Percentiles rank a stretch among this genome's conserved stretches.
Evolutionary conservation across 306 rosid genomes (phyloP).

Genomic region (Medicago lupulina): DNA sequence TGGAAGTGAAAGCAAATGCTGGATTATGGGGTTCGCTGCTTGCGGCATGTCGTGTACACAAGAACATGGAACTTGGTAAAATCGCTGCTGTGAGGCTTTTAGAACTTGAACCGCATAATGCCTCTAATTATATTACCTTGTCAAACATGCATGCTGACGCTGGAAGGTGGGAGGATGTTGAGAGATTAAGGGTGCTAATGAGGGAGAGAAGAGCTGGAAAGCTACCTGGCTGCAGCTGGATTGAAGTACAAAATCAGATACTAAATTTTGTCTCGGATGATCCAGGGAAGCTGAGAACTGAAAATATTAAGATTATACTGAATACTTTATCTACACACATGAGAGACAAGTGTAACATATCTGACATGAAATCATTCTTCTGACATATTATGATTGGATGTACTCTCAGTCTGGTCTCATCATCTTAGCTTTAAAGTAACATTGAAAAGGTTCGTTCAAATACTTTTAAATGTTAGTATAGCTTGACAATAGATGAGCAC

Average conservation of each 20-base stretch:
- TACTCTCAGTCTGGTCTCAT: constrained; percentile 4
- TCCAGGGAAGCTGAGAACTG: constrained; percentile 51
- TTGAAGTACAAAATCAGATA: constrained; percentile 64
- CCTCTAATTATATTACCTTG: constrained; percentile 76
- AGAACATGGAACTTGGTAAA: constrained; percentile 61
- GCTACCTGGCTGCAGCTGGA: constrained; percentile 86
- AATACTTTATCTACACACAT: constrained; percentile 58
- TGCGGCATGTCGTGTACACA: constrained; percentile 67
- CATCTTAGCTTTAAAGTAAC: constrained; percentile 9
- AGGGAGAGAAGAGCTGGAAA: constrained; percentile 63
- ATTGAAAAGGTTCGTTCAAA: background rate
- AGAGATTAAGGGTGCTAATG: constrained; percentile 67
- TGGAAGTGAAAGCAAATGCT: constrained; percentile 67
- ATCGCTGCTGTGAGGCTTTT: constrained; percentile 64
- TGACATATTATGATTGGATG: constrained; percentile 46
- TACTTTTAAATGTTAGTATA: background rate
- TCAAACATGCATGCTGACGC: constrained; percentile 83
- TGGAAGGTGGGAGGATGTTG: constrained; percentile 77
- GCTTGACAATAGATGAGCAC: constrained; percentile 12
- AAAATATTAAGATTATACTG: constrained; percentile 49
- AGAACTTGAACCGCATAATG: constrained; percentile 71
- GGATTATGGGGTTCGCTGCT: constrained; percentile 83
- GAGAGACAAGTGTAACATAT: constrained; percentile 48
- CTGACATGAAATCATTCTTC: constrained; percentile 39
- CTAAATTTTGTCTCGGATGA: constrained; percentile 63